Base-by-base conservation (phyloP, 352 stramenopile species). In the Thalassiosira livingstoniorum region DNA sequence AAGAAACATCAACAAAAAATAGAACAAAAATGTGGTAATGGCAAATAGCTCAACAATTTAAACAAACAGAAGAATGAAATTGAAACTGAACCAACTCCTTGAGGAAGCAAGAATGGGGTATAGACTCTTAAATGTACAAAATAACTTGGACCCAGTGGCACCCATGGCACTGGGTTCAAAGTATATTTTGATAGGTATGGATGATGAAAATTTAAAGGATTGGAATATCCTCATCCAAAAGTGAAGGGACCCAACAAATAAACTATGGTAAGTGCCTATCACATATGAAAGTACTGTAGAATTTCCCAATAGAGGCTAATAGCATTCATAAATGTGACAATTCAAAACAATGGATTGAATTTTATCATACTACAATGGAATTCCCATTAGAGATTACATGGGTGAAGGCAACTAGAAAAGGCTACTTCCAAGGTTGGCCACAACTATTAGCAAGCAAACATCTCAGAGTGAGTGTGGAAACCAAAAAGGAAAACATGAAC, bases 221-320 rank as follows among this genome's bases (percentile, higher is more conserved):
- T 32, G 61, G 15, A 37, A 74, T 23, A 74, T 34, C 18, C 47
- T 62, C 29, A 21, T 37, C 15, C 21, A 47, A 45, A 31, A 31
- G 29, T 69, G 61, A 37, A 32, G 35, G 7, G 65, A 60, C 23
- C 13, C 5, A 31, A 39, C 29, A 42, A 63, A 45, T 1, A 47
- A 34, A 2, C 45, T 74, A 32, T 74, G 65, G 65, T 27, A 47
- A 3, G 42, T 74, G 21, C 34, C 65, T n/a, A n/a, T n/a, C n/a
- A n/a, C n/a, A n/a, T n/a, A n/a, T n/a, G n/a, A n/a, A n/a, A n/a
- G n/a, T n/a, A n/a, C n/a, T n/a, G n/a, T n/a, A n/a, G n/a, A n/a
- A n/a, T n/a, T 47, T 47, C 7, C 7, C 7, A 15, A 37, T 31
- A n/a, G 4, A 43, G 2, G 27, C 21, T 15, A 65, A 65, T 27